Evolutionary conservation across 768 basidiomycete genomes (phyloP), one percentile per base, ranked within the genome.

Genomic region (Boletellus sp.): DNA sequence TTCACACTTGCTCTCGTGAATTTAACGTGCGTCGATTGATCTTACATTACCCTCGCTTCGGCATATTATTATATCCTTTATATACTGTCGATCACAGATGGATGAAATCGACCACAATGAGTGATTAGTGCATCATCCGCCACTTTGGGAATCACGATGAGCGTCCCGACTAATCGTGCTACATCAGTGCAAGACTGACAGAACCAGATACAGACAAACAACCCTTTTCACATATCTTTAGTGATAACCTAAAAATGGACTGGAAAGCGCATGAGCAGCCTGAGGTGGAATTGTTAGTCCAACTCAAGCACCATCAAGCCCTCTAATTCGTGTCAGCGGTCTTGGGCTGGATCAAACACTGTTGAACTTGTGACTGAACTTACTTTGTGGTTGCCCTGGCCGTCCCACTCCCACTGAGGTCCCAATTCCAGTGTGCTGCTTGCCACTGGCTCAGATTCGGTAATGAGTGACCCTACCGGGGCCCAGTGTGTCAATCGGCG

Each of bases 281-380:
- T n/a, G n/a, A n/a, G 35, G 42, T 43, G 42, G 31, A 15, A 22
- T 54, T 11, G 17, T 26, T 16, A 12, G n/a, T 37, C 6, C 3
- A 37, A 16, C 28, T 36, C 37, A 36, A 43, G 59, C 86, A 62
- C 69, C 89, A 77, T 69, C 37, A 79, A 80, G 17, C 84, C 80
- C 59, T 87, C 84, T 33, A 90, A 67, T 44, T 87, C 81, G 40
- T 73, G 78, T 51, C 79, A 80, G 55, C 89, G 87, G 52, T 89
- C 86, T 17, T 75, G 66, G 7, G 87, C 84, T 19, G 86, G 84
- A 65, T 91, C 88, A 45, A 78, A 82, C 37, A n/a, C 70, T 1
- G 74, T 74, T 42, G 75, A 77, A 10, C 68, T 69, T 33, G 77
- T 64, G 24, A 91, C 58, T 0, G 81, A 73, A 56, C 90, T 91